Base-by-base conservation (phyloP, 805 yeast genomes). In the Cyberlindnera bimundalis region DNA sequence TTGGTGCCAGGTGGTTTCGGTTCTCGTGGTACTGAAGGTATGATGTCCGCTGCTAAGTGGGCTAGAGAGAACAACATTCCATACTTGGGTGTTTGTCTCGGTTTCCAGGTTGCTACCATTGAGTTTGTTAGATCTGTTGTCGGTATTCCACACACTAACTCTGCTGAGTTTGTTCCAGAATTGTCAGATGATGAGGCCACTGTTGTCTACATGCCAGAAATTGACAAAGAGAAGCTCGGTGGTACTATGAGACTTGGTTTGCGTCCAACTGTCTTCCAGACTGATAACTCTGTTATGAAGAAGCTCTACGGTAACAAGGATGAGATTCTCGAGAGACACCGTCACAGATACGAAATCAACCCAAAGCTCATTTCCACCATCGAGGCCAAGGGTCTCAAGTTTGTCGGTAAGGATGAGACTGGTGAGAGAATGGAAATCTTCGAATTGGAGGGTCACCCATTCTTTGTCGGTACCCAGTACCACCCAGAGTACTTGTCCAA, bases 1-100 rank as follows among this genome's bases (percentile, higher is more conserved):
- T 75, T 93, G 45, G 96, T 93, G 43, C 99, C 99, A 29, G 99
- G 99, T 61, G 99, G 99, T 2, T 93, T 93, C 60, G 99, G 99
- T 45, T 67, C 79, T 36, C 83, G 99, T 66, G 99, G 99, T 67
- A 87, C 88, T 45, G 98, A 93, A 68, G 99, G 99, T 56, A 93
- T 93, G 99, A 74, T 93, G 61, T 70, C 86, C 28, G 99, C 98
- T 45, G 95, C 97, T 40, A 84, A 86, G 65, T 93, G 95, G 84
- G 99, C 99, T n/a, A 82, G 99, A 70, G 96, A 84, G 65, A 88
- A 88, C 70, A 77, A 83, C 58, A 77, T 88, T 44, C 99, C 99
- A 37, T 93, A 83, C 67, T 74, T 93, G 59, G 99, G 99, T 64
- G 95, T 93, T 48, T 93, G 99, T 69, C 76, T 93, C 43, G 99